Evolutionary conservation across 164 flowering plant species (phyloP).

Genomic region (Buxus sempervirens): DNA sequence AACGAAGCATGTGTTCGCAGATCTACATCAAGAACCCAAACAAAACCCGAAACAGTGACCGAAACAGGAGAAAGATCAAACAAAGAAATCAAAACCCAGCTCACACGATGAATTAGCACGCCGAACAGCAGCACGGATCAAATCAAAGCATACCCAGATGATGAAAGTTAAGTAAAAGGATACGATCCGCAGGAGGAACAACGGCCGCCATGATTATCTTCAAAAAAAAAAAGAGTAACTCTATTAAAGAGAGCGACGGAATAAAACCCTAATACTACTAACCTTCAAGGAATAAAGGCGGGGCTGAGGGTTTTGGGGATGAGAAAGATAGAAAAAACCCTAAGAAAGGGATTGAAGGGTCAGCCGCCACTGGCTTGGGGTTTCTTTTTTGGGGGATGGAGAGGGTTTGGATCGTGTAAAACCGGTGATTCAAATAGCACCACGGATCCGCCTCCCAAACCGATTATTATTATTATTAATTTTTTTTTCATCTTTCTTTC

Average conservation of each 20-base stretch:
- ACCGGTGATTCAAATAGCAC: slow-evolving; percentile 32
- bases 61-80: neutral
- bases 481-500: no score
- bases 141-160: neutral
- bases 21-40: slow-evolving; percentile 19
- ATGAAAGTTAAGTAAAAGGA: slow-evolving; percentile 23
- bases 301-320: slow-evolving; percentile 1
- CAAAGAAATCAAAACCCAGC: neutral
- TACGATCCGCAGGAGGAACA: slow-evolving; percentile 41
- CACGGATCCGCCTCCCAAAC: slow-evolving; percentile 23
- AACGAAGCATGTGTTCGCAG: neutral
- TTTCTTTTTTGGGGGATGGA: slow-evolving; percentile 1
- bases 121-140: neutral
- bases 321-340: slow-evolving; percentile 7
- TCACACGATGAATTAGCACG: no score
- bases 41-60: slow-evolving; percentile 12
- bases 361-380: no score
- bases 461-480: neutral
- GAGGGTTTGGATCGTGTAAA: slow-evolving; percentile 8
- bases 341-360: slow-evolving; percentile 3
- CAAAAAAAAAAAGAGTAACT: neutral
- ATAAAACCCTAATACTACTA: slow-evolving; percentile 15
- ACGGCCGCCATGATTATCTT: slow-evolving; percentile 38
- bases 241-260: neutral
- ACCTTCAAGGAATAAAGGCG: neutral